These are phyloP conservation scores for Cladosporium sp. DNA, from an alignment of 2,329 filamentous ascomycete genomes.

Conservation along the genomic window DNA sequence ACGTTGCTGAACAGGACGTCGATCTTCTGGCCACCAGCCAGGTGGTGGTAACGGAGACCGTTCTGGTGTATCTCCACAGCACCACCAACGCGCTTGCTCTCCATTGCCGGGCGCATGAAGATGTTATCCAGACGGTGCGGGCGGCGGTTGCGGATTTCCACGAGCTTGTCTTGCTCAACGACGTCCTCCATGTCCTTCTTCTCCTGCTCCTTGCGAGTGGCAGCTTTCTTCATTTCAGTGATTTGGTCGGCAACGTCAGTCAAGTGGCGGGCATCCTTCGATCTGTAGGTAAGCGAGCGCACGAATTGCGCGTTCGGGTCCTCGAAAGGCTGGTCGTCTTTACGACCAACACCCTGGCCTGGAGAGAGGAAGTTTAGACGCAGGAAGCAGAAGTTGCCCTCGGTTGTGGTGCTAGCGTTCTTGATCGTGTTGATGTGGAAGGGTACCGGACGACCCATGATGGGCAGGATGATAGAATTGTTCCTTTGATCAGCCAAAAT, in stretches of 20 bases:
- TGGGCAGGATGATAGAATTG: conserved; percentile 81
- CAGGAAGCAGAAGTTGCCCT: conserved; percentile 87
- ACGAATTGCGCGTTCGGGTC: conserved; percentile 94
- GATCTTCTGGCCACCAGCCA: conserved; percentile 73
- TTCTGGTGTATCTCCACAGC: conserved; percentile 98
- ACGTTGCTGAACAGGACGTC: conserved; percentile 98
- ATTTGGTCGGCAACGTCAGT: conserved; percentile 89
- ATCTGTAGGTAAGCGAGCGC: conserved; percentile 89
- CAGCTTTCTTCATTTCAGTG: conserved; percentile 90
- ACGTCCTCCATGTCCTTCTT: conserved; percentile 99
- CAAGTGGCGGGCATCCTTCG: conserved; percentile 80
- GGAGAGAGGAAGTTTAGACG: conserved; percentile 97
- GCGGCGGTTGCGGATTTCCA: conserved; percentile 89
- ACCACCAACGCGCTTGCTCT: conserved; percentile 92
- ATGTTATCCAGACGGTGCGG: conserved; percentile 88
- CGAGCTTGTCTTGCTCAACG: conserved; percentile 94
- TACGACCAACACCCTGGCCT: conserved; percentile 91
- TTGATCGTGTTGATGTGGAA: conserved; percentile 99
- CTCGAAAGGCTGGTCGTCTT: conserved; percentile 96
- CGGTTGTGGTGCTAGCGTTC: conserved; percentile 95
- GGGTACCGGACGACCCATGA: conserved; percentile 94
- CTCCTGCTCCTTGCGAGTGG: conserved; percentile 87
- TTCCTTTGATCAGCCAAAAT: conserved; percentile 90
- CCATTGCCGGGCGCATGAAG: conserved; percentile 89
- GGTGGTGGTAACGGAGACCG: conserved; percentile 87